These are phyloP conservation scores for Malbranchea cinnamomea DNA, from an alignment of 2,329 filamentous ascomycete genomes.

Conservation along the genomic window DNA sequence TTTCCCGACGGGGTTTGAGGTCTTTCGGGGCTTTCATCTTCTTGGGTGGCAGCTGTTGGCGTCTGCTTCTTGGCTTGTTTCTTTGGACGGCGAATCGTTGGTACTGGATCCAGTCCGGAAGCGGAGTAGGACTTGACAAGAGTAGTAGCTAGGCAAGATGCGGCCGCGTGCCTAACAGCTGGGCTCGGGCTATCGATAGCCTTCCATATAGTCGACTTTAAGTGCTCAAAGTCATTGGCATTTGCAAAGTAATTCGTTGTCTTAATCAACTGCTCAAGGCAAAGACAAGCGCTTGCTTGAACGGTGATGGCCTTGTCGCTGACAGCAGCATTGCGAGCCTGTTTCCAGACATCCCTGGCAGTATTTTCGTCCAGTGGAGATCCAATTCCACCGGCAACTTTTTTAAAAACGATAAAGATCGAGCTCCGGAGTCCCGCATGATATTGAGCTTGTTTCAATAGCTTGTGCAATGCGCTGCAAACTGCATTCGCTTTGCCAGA, in stretches of 20 bases:
- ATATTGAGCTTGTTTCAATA: slow-evolving; percentile 62
- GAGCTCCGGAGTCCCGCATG: slow-evolving; percentile 72
- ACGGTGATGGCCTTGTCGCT: slow-evolving; percentile 74
- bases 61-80: slow-evolving; percentile 52
- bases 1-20: slow-evolving; percentile 35
- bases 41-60: slow-evolving; percentile 56
- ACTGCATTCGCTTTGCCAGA: slow-evolving; percentile 67
- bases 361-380: slow-evolving; percentile 67
- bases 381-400: slow-evolving; percentile 60
- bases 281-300: slow-evolving; percentile 63
- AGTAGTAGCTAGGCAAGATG: slow-evolving; percentile 68
- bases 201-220: slow-evolving; percentile 73
- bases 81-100: slow-evolving; percentile 54
- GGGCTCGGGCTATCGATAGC: slow-evolving; percentile 63
- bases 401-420: slow-evolving; percentile 58
- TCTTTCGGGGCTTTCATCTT: slow-evolving; percentile 53
- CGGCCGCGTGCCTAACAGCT: slow-evolving; percentile 69
- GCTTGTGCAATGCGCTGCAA: slow-evolving; percentile 57
- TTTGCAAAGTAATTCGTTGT: slow-evolving; percentile 75
- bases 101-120: slow-evolving; percentile 36
- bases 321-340: slow-evolving; percentile 59
- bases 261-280: slow-evolving; percentile 57
- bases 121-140: slow-evolving; percentile 69
- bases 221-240: slow-evolving; percentile 73
- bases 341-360: slow-evolving; percentile 89